Evolutionary conservation across 2,329 filamentous ascomycete species (phyloP).

Genomic region (Dryadomyces quercus-mongolicae): DNA sequence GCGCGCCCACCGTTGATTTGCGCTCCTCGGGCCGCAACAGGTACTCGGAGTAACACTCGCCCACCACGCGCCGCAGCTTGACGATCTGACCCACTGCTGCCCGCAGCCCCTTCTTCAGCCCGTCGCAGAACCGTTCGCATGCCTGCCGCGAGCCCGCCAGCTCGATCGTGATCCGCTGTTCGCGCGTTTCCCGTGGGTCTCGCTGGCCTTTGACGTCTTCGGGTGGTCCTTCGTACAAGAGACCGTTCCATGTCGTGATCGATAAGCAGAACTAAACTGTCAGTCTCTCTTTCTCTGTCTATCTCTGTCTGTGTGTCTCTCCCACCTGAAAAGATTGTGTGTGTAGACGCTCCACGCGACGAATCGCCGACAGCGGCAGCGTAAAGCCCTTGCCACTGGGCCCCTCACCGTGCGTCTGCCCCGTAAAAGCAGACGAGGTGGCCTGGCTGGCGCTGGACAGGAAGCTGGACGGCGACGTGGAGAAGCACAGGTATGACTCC

Average conservation of each 20-base stretch:
- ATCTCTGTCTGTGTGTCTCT: too few species aligned
- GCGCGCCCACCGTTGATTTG: conserved; percentile 46
- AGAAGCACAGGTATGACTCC: conserved; percentile 93
- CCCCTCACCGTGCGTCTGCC: conserved; percentile 83
- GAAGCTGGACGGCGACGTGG: conserved; percentile 84
- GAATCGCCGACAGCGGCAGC: conserved; percentile 80
- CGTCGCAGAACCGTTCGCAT: conserved; percentile 94
- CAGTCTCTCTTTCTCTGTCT: not conserved
- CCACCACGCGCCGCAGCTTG: conserved; percentile 67
- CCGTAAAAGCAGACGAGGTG: conserved; percentile 75
- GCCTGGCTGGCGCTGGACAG: conserved; percentile 65
- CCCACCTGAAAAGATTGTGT: conserved; percentile 69
- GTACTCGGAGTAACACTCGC: conserved; percentile 87
- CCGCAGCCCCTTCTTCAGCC: conserved; percentile 78
- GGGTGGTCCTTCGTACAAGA: conserved; percentile 36
- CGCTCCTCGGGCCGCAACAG: conserved; percentile 51
- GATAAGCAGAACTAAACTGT: conserved; percentile 67
- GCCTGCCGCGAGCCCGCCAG: conserved; percentile 78
- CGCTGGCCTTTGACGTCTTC: conserved; percentile 16
- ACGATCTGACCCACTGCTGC: conserved; percentile 80
- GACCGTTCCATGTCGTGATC: conserved; percentile 86
- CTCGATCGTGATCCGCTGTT: conserved; percentile 85
- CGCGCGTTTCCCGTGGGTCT: conserved; percentile 20
- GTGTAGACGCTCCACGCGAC: conserved; percentile 83
- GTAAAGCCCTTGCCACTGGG: conserved; percentile 94